Evolutionary conservation across 805 yeast genomes (phyloP), one percentile per base, ranked within the genome.

Genomic region (Pichia pseudocactophila): DNA sequence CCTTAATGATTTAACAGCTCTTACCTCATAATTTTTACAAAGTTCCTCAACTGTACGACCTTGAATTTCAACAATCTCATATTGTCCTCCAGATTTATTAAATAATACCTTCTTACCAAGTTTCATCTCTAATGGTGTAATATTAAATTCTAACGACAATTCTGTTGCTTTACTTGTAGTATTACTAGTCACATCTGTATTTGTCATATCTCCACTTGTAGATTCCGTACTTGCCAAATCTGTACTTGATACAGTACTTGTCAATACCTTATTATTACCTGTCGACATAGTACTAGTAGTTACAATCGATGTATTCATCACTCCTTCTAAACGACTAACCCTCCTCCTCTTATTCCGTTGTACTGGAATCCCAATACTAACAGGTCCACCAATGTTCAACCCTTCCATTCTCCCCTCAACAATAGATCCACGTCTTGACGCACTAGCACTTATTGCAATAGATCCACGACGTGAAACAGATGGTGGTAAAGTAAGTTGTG

Each of bases 251-350:
- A 8, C 25, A 22, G 25, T 22, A 22, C 7, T 22, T 6, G 25
- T 22, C n/a, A n/a, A n/a, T n/a, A n/a, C n/a, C n/a, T n/a, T n/a
- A n/a, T n/a, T n/a, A n/a, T n/a, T n/a, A n/a, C n/a, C n/a, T n/a
- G 25, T 22, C 8, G 25, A 6, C 25, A 8, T 22, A 22, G 25
- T 22, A 22, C 25, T 22, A 22, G 25, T 22, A 22, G 25, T 22
- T 22, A 22, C 25, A 22, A 22, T n/a, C n/a, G n/a, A n/a, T n/a
- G n/a, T n/a, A n/a, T n/a, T n/a, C n/a, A n/a, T n/a, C n/a, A n/a
- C 25, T 8, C 25, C 31, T 10, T 28, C 31, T 28, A 34, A 31
- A 9, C 39, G 41, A 40, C 73, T 63, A 50, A 72, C 68, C 44
- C 66, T 67, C 38, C 61, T 44, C 32, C 41, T 50, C 15, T 38